Evolutionary conservation across 257 asterid genomes (phyloP), one percentile per base, ranked within the genome.

Genomic region (Scutellaria barbata): DNA sequence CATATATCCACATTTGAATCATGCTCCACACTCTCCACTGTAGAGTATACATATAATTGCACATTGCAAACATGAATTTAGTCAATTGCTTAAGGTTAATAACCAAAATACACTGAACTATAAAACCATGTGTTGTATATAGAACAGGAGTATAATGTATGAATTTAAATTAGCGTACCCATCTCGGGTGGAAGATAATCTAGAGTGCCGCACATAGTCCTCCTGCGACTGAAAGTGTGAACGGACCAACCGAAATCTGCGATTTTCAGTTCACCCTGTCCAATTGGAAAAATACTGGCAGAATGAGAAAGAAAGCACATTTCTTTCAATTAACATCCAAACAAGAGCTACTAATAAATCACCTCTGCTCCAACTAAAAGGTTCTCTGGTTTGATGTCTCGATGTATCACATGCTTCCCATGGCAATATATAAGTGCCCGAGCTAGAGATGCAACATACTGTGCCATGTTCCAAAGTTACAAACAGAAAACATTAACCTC

Each of bases 241-340:
- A 95, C 99, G 1, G 99, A 95, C 98, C 99, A 95, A 54, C 99
- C 99, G 69, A 95, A 95, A 74, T 92, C 98, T 20, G 98, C 98
- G 55, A 95, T 95, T 80, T 95, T 95, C 42, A 95, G 87, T 76
- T 95, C 99, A 39, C 99, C 99, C 99, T 95, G 82, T 30, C 30
- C 57, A 82, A 59, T 63, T 16, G 69, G 63, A 55, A 72, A 55
- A 72, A 75, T 46, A 55, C 43, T 10, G 41, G 13, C 30, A 18
- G 52, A 58, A 74, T 50, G 35, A 79, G 82, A 46, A 51, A 57
- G 56, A 43, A 69, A 52, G 41, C 59, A 60, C n/a, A 22, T 30
- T 48, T 74, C 68, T 40, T 13, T 45, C 5, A 47, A 33, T 40
- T 20, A 39, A 57, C 55, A 25, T 71, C 58, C 39, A 68, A 41